A percentile compares a stretch with the other conserved stretches of the same genome.
Evolutionary conservation across 2,329 filamentous ascomycete genomes (phyloP).

Genomic region (Podosphaera leucotricha): DNA sequence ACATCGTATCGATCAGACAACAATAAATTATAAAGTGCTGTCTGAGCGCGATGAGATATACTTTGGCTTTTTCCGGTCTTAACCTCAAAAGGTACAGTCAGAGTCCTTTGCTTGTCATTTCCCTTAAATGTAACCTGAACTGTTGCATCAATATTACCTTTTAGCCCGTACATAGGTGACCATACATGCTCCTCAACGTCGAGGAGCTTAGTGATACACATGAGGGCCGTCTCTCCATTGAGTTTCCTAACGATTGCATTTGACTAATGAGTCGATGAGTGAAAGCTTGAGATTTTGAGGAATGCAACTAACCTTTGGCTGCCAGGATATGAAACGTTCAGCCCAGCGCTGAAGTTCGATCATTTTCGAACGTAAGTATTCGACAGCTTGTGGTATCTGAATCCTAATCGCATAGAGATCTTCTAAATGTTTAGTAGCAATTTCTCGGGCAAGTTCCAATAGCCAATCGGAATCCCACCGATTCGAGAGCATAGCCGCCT

Average conservation of each 20-base stretch:
- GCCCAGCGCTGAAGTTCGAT: conserved; percentile 67
- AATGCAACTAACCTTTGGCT: conserved; percentile 33
- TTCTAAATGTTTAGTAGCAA: conserved; percentile 60
- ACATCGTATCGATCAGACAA: conserved; percentile 90
- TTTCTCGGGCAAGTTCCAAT: conserved; percentile 36
- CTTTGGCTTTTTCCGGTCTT: conserved; percentile 80
- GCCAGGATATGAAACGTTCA: conserved; percentile 47
- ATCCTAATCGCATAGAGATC: conserved; percentile 75
- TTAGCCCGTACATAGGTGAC: conserved; percentile 93
- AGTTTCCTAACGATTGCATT: conserved; percentile 58
- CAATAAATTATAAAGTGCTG: conserved; percentile 76
- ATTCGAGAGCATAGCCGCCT: conserved; percentile 67
- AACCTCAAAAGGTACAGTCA: conserved; percentile 83
- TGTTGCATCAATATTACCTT: conserved; percentile 94
- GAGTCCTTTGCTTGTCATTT: conserved; percentile 34
- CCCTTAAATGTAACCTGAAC: conserved; percentile 70
- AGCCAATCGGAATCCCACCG: conserved; percentile 54
- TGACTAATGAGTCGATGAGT: conserved; percentile 18
- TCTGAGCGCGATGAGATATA: conserved; percentile 72
- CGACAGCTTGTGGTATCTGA: conserved; percentile 44
- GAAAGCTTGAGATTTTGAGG: not conserved
- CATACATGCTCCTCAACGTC: conserved; percentile 96
- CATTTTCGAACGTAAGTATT: conserved; percentile 66
- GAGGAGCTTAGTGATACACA: conserved; percentile 81
- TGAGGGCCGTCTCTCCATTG: conserved; percentile 48